A percentile compares a stretch with the other conserved stretches of the same genome.
phyloP scores from a whole-genome alignment of 2,329 filamentous ascomycete species.

The Clonostachys rhizophaga region DNA sequence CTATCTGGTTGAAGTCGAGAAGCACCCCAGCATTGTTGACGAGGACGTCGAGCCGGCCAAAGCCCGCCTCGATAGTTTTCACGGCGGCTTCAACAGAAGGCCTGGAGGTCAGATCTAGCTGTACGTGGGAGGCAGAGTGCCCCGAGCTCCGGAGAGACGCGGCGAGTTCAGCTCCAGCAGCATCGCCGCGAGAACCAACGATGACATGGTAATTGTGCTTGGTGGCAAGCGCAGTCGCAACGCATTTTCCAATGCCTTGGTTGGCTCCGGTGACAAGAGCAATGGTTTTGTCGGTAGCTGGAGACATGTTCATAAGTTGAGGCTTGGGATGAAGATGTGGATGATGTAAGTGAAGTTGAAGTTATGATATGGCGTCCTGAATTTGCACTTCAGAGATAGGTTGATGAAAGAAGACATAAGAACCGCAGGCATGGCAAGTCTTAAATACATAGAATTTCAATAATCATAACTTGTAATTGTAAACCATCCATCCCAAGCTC shows the following conservation, averaged over 20 bases:
- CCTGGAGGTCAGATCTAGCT: constrained; percentile 56
- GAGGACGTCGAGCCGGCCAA: constrained; percentile 49
- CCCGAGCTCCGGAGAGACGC: constrained; percentile 8
- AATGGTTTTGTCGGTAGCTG: not conserved
- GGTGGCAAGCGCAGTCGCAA: constrained; percentile 22
- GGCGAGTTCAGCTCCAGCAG: constrained; percentile 13
- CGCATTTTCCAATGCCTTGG: constrained; percentile 39
- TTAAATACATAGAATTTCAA: too few relatives aligned
- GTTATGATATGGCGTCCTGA: too few relatives aligned
- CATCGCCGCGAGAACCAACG: constrained; percentile 22
- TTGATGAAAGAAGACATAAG: too few relatives aligned
- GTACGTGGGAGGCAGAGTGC: constrained; percentile 14
- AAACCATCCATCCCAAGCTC: too few relatives aligned
- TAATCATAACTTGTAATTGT: too few relatives aligned
- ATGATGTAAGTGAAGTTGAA: too few relatives aligned
- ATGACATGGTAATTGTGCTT: constrained; percentile 30
- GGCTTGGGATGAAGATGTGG: too few relatives aligned
- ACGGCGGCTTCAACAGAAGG: constrained; percentile 50
- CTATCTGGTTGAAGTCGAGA: not conserved
- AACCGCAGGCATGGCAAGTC: too few relatives aligned
- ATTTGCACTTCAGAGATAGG: too few relatives aligned
- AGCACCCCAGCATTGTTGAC: constrained; percentile 54
- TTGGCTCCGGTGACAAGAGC: constrained; percentile 25
- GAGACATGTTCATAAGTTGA: not conserved
- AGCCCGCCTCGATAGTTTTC: constrained; percentile 41